Conservation (phyloP, 768 basidiomycete species). For the Mycena belliarum region DNA sequence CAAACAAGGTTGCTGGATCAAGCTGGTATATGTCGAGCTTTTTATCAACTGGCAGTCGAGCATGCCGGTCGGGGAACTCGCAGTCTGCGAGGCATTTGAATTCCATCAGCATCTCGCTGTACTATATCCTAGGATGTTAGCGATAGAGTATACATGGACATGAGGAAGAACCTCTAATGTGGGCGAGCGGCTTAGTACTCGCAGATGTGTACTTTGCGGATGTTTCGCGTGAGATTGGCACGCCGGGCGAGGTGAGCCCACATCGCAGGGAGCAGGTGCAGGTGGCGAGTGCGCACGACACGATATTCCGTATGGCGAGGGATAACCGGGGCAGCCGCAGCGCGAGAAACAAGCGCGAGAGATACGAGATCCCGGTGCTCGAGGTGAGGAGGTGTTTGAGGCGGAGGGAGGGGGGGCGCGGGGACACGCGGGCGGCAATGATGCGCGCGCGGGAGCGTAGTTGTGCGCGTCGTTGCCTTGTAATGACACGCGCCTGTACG, state of each 20-base stretch:
- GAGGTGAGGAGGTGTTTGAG: too few species aligned
- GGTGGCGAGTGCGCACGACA: slow-evolving; percentile 43
- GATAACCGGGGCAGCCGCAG: slow-evolving; percentile 38
- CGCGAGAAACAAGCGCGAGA: slow-evolving; percentile 44
- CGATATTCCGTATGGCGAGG: slow-evolving; percentile 55
- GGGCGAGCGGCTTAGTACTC: slow-evolving; percentile 34
- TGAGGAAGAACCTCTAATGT: slow-evolving; percentile 29
- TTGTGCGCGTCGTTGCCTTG: too few species aligned
- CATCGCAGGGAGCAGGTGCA: slow-evolving; percentile 38
- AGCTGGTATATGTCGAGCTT: slow-evolving; percentile 35
- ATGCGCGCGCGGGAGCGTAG: too few species aligned
- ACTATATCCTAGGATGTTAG: slow-evolving; percentile 26
- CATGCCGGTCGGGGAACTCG: slow-evolving; percentile 39
- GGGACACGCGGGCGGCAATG: too few species aligned
- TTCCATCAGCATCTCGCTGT: slow-evolving; percentile 49
- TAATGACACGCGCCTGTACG: too few species aligned
- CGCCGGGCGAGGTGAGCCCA: slow-evolving; percentile 54
- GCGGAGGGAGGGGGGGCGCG: too few species aligned
- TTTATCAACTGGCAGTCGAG: slow-evolving; percentile 39
- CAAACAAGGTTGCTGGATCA: slow-evolving; percentile 30
- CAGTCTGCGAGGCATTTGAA: slow-evolving; percentile 36
- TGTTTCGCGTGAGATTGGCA: slow-evolving; percentile 47
- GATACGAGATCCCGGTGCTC: slow-evolving; percentile 45
- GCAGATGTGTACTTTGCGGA: slow-evolving; percentile 48
- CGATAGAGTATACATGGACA: not conserved